Evolutionary conservation across 2,329 filamentous ascomycete genomes (phyloP).

Genomic region (Fusarium anguioides): DNA sequence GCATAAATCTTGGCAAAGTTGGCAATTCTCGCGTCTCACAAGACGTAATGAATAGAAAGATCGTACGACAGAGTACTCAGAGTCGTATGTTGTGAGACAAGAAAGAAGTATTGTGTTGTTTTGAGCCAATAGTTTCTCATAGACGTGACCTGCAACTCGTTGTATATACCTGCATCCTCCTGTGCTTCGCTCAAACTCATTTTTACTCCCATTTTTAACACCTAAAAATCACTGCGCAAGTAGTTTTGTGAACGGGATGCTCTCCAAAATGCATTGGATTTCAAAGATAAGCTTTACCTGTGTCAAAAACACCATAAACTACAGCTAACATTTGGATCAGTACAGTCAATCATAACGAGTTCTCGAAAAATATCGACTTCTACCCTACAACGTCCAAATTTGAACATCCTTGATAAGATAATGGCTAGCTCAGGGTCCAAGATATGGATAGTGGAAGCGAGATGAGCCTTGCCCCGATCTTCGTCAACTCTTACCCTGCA

Average conservation of each 20-base stretch:
- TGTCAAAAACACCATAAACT: too few species aligned
- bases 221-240: fast-evolving
- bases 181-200: not conserved
- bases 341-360: not conserved
- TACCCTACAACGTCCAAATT: not conserved
- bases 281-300: not conserved
- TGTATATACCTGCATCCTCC: not conserved
- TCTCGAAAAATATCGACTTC: too few species aligned
- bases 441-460: not conserved
- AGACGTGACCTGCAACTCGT: too few species aligned
- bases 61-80: conserved; percentile 4
- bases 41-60: not conserved
- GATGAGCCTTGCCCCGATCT: not conserved
- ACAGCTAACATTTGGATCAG: not conserved
- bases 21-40: not conserved
- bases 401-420: not conserved
- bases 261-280: fast-evolving
- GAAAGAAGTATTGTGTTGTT: too few species aligned
- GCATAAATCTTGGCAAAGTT: not conserved
- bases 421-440: not conserved
- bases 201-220: not conserved
- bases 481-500: conserved; percentile 10
- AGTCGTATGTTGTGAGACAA: conserved; percentile 8
- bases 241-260: fast-evolving
- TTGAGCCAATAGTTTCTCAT: not conserved